phyloP scores from a whole-genome alignment of 306 rosid species.

The Acacia acuminata region DNA sequence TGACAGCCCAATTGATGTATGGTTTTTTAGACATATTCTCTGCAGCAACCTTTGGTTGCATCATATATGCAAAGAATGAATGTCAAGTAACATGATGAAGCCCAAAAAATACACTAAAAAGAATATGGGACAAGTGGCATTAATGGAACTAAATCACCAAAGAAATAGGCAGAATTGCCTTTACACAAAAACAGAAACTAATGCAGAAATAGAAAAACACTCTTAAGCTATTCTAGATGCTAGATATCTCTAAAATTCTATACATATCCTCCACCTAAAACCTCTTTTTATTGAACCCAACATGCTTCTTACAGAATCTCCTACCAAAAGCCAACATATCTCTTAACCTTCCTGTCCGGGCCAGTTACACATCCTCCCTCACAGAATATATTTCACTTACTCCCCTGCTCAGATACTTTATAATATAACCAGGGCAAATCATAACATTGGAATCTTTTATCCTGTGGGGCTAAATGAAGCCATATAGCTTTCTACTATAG shows the following conservation, averaged over 20 bases:
- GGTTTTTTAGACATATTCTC: conserved; percentile 62
- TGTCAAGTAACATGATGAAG: background rate
- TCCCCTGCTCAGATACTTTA: background rate
- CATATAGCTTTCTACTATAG: background rate
- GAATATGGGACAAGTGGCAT: background rate
- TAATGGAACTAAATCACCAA: background rate
- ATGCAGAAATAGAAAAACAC: background rate
- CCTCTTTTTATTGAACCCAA: background rate
- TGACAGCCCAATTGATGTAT: conserved; percentile 73
- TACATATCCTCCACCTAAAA: background rate
- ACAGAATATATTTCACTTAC: background rate
- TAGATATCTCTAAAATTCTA: background rate
- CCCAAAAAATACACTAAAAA: background rate
- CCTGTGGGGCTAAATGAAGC: background rate
- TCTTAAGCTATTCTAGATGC: background rate
- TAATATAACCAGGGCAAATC: background rate
- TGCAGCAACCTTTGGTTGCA: conserved; percentile 54
- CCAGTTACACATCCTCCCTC: background rate
- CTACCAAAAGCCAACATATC: background rate
- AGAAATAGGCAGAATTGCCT: background rate
- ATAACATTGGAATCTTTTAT: background rate
- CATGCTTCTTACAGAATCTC: background rate
- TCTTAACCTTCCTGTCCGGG: background rate
- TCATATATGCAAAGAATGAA: conserved; percentile 10
- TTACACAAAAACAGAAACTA: background rate